These are phyloP conservation scores for Withania somnifera DNA, from an alignment of 305 asterid genomes.

Conservation along the genomic window DNA sequence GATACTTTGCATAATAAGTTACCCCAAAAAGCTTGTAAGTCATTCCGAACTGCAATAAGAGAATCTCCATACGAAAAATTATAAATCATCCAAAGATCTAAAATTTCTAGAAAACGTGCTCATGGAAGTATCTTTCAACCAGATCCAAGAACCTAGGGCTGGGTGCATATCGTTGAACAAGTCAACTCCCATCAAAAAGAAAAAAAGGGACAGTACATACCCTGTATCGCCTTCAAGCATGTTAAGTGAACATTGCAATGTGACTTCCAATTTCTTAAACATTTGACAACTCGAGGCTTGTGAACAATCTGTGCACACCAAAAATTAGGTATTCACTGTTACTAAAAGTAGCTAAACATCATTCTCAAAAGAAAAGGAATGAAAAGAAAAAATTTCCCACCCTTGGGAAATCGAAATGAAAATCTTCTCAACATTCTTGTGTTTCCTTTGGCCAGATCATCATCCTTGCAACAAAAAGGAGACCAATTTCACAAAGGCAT, in stretches of 20 bases:
- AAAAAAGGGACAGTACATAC: slow-evolving; percentile 20
- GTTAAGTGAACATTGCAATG: slow-evolving; percentile 71
- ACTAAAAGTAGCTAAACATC: background rate
- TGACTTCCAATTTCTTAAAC: slow-evolving; percentile 42
- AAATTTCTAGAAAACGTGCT: background rate
- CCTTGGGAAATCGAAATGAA: slow-evolving; percentile 62
- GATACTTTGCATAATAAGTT: background rate
- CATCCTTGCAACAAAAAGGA: slow-evolving; percentile 30
- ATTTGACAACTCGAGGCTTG: slow-evolving; percentile 24
- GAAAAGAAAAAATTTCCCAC: slow-evolving; percentile 13
- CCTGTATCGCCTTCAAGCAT: slow-evolving; percentile 98
- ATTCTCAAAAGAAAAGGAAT: background rate
- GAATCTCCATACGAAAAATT: background rate
- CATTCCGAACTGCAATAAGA: background rate
- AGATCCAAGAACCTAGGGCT: background rate
- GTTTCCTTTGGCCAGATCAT: slow-evolving; percentile 32
- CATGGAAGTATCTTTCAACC: background rate
- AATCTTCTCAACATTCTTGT: slow-evolving; percentile 54
- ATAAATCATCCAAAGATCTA: background rate
- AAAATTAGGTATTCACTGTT: background rate
- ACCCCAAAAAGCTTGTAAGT: background rate
- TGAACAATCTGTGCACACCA: slow-evolving; percentile 25
- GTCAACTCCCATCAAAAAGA: background rate
- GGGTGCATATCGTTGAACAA: background rate
- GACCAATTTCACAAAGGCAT: background rate